These are phyloP conservation scores for Somion occarium DNA, from an alignment of 1,284 basidiomycete species.

Conservation along the genomic window DNA sequence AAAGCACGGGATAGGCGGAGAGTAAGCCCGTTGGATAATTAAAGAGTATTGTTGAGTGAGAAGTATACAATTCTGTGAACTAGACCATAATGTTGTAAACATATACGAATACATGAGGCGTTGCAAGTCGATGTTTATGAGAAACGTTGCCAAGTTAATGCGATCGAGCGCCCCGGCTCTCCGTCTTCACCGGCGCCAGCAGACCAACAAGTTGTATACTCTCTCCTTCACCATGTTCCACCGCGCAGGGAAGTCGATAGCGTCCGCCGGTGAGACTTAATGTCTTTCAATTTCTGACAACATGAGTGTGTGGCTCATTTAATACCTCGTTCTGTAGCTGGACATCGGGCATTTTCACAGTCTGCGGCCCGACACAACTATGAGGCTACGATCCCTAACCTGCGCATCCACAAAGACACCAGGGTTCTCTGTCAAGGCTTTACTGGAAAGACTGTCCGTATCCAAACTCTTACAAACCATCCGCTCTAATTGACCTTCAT, in stretches of 20 bases:
- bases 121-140: neutral
- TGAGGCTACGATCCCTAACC: slow-evolving; percentile 88
- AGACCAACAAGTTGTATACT: slow-evolving; percentile 1
- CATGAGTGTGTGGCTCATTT: slow-evolving; percentile 9
- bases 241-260: slow-evolving; percentile 53
- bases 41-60: neutral
- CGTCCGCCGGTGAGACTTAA: slow-evolving; percentile 41
- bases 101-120: neutral
- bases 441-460: slow-evolving; percentile 92
- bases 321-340: slow-evolving; percentile 34
- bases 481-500: slow-evolving; percentile 3
- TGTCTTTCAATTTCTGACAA: neutral
- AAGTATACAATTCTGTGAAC: slow-evolving; percentile 6
- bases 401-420: slow-evolving; percentile 93
- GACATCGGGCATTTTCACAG: slow-evolving; percentile 76
- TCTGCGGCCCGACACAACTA: slow-evolving; percentile 72
- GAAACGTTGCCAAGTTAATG: neutral
- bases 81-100: slow-evolving; percentile 1
- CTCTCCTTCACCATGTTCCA: slow-evolving; percentile 43
- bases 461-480: neutral
- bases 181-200: neutral
- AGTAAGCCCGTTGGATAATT: slow-evolving; percentile 36
- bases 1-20: slow-evolving; percentile 67
- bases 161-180: neutral
- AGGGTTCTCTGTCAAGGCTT: slow-evolving; percentile 92